These are phyloP conservation scores for Fusarium sp. DNA, from an alignment of 2,329 filamentous ascomycete genomes.

Conservation along the genomic window DNA sequence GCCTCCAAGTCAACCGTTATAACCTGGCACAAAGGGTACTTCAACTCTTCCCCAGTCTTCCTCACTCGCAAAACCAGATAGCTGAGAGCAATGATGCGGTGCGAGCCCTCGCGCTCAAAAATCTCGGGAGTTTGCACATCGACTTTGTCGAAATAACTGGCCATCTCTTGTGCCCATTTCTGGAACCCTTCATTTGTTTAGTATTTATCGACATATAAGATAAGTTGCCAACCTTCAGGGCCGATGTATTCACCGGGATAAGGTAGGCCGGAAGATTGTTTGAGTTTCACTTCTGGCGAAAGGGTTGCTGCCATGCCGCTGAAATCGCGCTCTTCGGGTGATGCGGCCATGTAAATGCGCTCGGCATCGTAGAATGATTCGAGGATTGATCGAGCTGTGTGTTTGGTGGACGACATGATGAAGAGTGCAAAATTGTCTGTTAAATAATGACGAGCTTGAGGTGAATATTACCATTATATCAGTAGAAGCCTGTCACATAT, in stretches of 20 bases:
- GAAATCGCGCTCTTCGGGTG: slow-evolving; percentile 48
- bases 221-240: slow-evolving; percentile 10
- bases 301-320: slow-evolving; percentile 45
- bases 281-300: slow-evolving; percentile 42
- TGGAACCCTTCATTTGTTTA: slow-evolving; percentile 39
- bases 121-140: slow-evolving; percentile 49
- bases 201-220: background rate
- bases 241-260: slow-evolving; percentile 49
- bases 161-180: slow-evolving; percentile 49
- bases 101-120: slow-evolving; percentile 46
- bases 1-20: slow-evolving; percentile 49
- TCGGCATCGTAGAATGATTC: slow-evolving; percentile 52
- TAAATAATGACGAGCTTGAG: no score
- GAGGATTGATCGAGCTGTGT: slow-evolving; percentile 46
- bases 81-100: slow-evolving; percentile 45
- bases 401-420: slow-evolving; percentile 9
- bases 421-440: background rate
- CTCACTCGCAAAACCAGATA: slow-evolving; percentile 46
- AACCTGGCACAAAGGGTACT: slow-evolving; percentile 47
- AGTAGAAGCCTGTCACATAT: background rate
- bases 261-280: slow-evolving; percentile 50
- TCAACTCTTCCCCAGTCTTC: slow-evolving; percentile 46
- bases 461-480: background rate
- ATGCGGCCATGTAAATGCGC: slow-evolving; percentile 48
- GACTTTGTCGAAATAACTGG: slow-evolving; percentile 42